Evolutionary conservation across 228 moss, liverwort and hornwort species (phyloP), one percentile per base, ranked within the genome.

Genomic region (Sphagnum fallax): DNA sequence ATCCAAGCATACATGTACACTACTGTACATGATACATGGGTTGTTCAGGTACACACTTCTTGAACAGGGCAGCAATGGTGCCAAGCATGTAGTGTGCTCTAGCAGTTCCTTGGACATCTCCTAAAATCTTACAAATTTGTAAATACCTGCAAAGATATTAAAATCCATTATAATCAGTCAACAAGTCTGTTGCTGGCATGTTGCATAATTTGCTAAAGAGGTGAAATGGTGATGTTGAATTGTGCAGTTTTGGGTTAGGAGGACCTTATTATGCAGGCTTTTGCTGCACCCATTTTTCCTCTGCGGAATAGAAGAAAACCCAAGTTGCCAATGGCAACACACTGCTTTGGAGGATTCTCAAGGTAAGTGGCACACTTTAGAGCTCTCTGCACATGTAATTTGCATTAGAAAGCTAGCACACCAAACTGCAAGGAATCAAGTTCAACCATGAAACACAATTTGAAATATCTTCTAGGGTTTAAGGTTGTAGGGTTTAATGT

Each of bases 51-150:
- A 55, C 55, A 55, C 80, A 92, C 93, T 87, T 85, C 51, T 85
- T 81, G 55, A 75, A 75, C 58, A 89, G 88, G 5, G 76, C 61
- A 51, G 91, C 91, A 64, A 97, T 91, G 65, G 88, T 90, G 49
- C 96, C 96, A 53, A 97, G 80, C 32, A 84, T 84, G 49, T 87
- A 90, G 72, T 93, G 90, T 47, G 91, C 93, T 65, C 85, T 88
- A 60, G 93, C 93, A 73, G 88, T 79, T 48, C 93, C 93, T 71
- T 84, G 88, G 60, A 88, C 66, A 50, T 87, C 91, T 65, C 82
- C 70, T 0, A 93, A 66, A 16, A 90, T 62, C 13, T 70, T 79
- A 74, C 97, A 97, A 71, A 93, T 97, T 73, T 90, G 89, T 49
- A 87, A 79, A 63, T 93, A 97, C 70, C 93, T 93, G 66, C 4